Percentiles rank a stretch among this genome's conserved stretches.
phyloP scores from a whole-genome alignment of 441 rosid species.

The Isatis lusitanica region DNA sequence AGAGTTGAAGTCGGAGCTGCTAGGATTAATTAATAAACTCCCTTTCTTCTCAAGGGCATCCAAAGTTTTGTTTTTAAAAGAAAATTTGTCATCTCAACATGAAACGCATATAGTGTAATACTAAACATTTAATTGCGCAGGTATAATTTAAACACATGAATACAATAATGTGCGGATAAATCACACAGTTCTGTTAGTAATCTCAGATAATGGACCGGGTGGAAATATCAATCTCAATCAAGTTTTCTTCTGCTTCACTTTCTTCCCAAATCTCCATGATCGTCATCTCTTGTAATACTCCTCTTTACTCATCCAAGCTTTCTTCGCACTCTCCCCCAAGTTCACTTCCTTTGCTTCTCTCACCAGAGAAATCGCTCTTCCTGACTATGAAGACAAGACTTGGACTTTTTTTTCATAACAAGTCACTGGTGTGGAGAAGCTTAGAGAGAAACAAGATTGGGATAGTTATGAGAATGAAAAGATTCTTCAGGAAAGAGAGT shows the following conservation, averaged over 20 bases:
- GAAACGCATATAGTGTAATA: constrained; percentile 2
- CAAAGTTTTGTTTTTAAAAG: neutral
- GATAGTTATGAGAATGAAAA: constrained; percentile 24
- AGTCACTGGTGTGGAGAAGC: neutral
- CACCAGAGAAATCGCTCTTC: constrained; percentile 19
- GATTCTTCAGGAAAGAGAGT: constrained; percentile 26
- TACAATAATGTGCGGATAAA: neutral
- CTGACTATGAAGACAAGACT: constrained; percentile 7
- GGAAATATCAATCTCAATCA: constrained; percentile 76
- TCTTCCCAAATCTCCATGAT: constrained; percentile 41
- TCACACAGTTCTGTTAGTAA: neutral
- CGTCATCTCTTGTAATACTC: constrained; percentile 24
- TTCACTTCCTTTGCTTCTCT: constrained; percentile 1
- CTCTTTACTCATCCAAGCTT: constrained; percentile 20
- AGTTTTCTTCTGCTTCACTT: constrained; percentile 59
- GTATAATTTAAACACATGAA: neutral
- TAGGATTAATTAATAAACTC: constrained; percentile 13
- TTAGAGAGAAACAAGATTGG: constrained; percentile 26
- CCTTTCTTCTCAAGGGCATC: neutral
- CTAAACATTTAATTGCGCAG: neutral
- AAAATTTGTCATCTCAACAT: neutral
- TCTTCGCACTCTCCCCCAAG: constrained; percentile 2
- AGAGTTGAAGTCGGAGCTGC: constrained; percentile 22
- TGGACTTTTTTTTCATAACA: constrained; percentile 25
- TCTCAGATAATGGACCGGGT: constrained; percentile 47